phyloP scores from a whole-genome alignment of 2,329 filamentous ascomycete species.

The Gaeumannomyces tritici region DNA sequence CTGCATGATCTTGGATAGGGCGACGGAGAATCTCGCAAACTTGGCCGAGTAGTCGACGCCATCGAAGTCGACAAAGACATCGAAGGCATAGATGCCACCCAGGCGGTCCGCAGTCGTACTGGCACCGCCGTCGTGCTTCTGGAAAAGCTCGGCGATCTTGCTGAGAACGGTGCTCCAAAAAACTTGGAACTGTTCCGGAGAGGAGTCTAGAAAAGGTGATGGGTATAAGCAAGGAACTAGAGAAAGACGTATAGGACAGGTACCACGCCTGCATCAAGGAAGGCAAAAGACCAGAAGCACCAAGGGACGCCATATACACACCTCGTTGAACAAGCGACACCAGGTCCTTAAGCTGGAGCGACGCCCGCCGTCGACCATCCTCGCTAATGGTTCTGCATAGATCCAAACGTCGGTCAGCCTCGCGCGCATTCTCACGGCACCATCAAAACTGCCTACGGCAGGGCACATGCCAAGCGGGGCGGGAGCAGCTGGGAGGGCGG shows the following conservation, averaged over 20 bases:
- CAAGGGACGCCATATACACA: slow-evolving; percentile 17
- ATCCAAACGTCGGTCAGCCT: background rate
- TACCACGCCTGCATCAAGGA: background rate
- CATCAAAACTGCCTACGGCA: background rate
- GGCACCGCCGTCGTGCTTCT: slow-evolving; percentile 44
- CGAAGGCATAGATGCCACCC: slow-evolving; percentile 84
- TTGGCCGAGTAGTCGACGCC: slow-evolving; percentile 89
- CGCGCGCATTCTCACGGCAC: background rate
- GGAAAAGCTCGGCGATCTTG: slow-evolving; percentile 57
- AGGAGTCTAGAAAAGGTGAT: slow-evolving; percentile 50
- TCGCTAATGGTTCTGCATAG: slow-evolving; percentile 21
- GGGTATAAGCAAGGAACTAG: background rate
- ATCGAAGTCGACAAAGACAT: slow-evolving; percentile 91
- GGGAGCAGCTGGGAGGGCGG: no score
- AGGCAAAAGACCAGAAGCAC: background rate
- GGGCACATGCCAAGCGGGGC: background rate
- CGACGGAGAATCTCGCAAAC: slow-evolving; percentile 88
- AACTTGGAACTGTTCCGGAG: slow-evolving; percentile 62
- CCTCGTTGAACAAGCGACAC: slow-evolving; percentile 47
- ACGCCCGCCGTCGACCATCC: slow-evolving; percentile 43
- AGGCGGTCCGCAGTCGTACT: slow-evolving; percentile 75
- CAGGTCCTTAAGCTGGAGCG: slow-evolving; percentile 43
- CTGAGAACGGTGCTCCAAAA: slow-evolving; percentile 49
- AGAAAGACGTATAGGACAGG: slow-evolving; percentile 5
- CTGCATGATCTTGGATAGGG: slow-evolving; percentile 76